phyloP scores from a whole-genome alignment of 1,284 basidiomycete species.

The Earliella scabrosa region DNA sequence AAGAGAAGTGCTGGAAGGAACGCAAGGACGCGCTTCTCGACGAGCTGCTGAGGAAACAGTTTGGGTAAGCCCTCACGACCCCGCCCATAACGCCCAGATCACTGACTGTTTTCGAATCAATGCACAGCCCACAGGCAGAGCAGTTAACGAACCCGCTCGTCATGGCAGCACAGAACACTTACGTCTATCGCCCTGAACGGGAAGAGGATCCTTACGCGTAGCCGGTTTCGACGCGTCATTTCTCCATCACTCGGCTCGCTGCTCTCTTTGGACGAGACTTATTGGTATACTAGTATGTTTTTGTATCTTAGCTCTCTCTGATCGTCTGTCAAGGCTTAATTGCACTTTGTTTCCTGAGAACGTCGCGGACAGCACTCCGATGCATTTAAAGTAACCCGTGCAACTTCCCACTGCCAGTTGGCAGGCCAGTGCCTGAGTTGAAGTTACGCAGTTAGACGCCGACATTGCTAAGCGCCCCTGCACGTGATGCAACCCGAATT shows the following conservation, averaged over 20 bases:
- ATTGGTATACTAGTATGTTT: slow-evolving; percentile 10
- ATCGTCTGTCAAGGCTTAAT: neutral
- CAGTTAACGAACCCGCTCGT: slow-evolving; percentile 27
- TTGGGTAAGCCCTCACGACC: slow-evolving; percentile 29
- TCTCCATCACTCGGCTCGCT: too few species aligned
- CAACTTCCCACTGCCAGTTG: too few species aligned
- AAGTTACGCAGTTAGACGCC: too few species aligned
- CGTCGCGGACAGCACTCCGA: neutral
- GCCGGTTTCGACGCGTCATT: neutral
- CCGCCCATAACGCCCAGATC: neutral
- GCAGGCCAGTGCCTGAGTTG: too few species aligned
- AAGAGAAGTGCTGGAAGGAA: slow-evolving; percentile 45
- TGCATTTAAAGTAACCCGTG: too few species aligned
- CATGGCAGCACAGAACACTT: slow-evolving; percentile 29
- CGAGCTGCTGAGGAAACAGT: slow-evolving; percentile 31
- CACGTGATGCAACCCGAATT: neutral
- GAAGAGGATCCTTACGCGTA: slow-evolving; percentile 20
- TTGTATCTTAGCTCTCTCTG: neutral
- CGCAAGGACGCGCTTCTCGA: slow-evolving; percentile 35
- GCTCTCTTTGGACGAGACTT: neutral
- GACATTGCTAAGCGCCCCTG: neutral
- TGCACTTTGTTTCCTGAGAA: neutral
- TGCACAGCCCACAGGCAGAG: slow-evolving; percentile 24
- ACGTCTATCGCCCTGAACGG: slow-evolving; percentile 17
- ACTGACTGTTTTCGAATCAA: neutral